These are phyloP conservation scores for Kalmusia sp. DNA, from an alignment of 2,329 filamentous ascomycete genomes.

Conservation along the genomic window DNA sequence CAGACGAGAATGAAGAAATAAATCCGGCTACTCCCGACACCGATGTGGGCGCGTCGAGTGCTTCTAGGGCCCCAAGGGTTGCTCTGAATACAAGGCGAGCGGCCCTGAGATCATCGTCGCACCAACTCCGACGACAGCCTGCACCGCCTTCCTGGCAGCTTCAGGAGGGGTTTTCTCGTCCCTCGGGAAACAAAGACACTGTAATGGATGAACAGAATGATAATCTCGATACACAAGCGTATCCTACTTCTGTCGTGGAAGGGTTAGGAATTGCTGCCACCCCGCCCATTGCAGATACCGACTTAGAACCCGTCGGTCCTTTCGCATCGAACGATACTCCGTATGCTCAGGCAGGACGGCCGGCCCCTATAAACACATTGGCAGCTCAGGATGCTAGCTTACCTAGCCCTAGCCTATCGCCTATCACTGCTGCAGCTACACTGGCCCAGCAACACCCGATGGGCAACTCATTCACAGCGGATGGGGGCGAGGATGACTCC, in stretches of 20 bases:
- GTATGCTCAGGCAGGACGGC: conserved; percentile 35
- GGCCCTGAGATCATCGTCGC: conserved; percentile 26
- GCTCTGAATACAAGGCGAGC: conserved; percentile 24
- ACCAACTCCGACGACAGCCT: conserved; percentile 21
- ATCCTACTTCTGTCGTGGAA: conserved; percentile 36
- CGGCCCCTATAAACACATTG: conserved; percentile 69
- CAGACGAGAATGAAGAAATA: conserved; percentile 42
- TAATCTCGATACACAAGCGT: conserved; percentile 27
- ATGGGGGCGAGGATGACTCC: conserved; percentile 39
- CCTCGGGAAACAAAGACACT: conserved; percentile 25
- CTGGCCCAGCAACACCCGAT: conserved; percentile 48
- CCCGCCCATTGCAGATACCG: conserved; percentile 76
- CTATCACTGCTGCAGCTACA: conserved; percentile 80
- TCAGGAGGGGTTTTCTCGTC: conserved; percentile 32
- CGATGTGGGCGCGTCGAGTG: conserved; percentile 33
- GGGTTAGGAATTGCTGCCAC: conserved; percentile 69
- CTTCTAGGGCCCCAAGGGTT: conserved; percentile 29
- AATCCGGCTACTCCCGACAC: conserved; percentile 48
- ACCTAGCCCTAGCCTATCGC: conserved; percentile 92
- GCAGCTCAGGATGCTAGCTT: conserved; percentile 87
- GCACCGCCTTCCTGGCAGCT: conserved; percentile 30
- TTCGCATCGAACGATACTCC: conserved; percentile 35
- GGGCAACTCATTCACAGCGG: conserved; percentile 30
- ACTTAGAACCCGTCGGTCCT: conserved; percentile 66
- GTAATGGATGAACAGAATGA: conserved; percentile 20